phyloP scores from a whole-genome alignment of 257 asterid genomes.

The Scutellaria galericulata region DNA sequence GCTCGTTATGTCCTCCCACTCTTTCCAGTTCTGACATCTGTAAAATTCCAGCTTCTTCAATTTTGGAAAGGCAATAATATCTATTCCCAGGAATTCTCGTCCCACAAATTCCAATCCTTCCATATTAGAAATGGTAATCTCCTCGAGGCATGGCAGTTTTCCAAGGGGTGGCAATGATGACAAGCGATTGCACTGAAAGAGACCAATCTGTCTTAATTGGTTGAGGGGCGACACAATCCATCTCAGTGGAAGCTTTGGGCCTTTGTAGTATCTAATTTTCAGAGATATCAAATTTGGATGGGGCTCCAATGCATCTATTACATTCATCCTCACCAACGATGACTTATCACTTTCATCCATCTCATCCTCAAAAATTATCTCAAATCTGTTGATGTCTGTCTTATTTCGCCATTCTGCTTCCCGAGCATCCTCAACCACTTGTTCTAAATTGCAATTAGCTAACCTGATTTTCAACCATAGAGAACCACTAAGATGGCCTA shows the following conservation, averaged over 20 bases:
- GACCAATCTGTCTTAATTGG: too few relatives aligned
- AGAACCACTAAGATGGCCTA: neutral
- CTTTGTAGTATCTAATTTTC: neutral
- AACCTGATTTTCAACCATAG: too few relatives aligned
- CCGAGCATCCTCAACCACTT: slow-evolving; percentile 21
- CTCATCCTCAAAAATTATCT: neutral
- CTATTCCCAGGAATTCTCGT: slow-evolving; percentile 36
- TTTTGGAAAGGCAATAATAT: slow-evolving; percentile 30
- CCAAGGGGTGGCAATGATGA: too few relatives aligned
- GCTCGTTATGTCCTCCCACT: slow-evolving; percentile 37
- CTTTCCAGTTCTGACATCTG: slow-evolving; percentile 35
- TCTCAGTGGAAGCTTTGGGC: neutral
- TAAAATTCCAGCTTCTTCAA: slow-evolving; percentile 24
- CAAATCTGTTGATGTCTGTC: neutral
- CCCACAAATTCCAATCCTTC: slow-evolving; percentile 36
- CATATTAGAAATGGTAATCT: slow-evolving; percentile 12
- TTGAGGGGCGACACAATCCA: neutral
- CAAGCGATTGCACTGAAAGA: too few relatives aligned
- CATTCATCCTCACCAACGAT: neutral
- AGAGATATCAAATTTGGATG: slow-evolving; percentile 25
- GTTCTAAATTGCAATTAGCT: too few relatives aligned
- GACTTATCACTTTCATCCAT: neutral
- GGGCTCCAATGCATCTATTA: slow-evolving; percentile 31
- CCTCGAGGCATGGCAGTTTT: too few relatives aligned
- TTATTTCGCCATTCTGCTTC: slow-evolving; percentile 35